Evolutionary conservation across 257 asterid species (phyloP).

Genomic region (Jasminum sambac): DNA sequence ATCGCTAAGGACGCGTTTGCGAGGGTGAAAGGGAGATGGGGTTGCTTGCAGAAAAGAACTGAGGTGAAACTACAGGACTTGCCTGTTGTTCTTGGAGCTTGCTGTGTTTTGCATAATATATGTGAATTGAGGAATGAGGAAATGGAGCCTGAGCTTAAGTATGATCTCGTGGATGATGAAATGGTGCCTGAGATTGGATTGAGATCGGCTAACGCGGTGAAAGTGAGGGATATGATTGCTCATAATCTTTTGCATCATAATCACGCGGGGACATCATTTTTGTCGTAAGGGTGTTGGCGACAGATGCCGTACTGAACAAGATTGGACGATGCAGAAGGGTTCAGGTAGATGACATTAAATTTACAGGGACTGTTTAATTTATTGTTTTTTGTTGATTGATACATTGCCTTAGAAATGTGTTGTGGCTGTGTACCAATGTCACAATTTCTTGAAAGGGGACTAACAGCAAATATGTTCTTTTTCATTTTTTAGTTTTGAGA

Average conservation of each 20-base stretch:
- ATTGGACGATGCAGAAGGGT: not conserved
- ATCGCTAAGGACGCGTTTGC: constrained; percentile 64
- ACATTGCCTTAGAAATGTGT: not conserved
- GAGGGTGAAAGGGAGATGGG: constrained; percentile 81
- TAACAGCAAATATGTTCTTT: constrained; percentile 8
- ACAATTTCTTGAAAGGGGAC: too few species aligned
- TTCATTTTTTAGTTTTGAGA: constrained; percentile 4
- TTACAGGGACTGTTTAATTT: not conserved
- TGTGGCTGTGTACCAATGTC: constrained; percentile 3
- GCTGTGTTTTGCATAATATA: constrained; percentile 90
- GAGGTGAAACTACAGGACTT: constrained; percentile 88
- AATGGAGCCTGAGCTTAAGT: constrained; percentile 45
- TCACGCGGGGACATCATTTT: constrained; percentile 85
- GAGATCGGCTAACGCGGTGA: constrained; percentile 65
- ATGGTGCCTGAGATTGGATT: constrained; percentile 71
- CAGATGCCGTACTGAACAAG: not conserved
- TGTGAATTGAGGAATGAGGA: constrained; percentile 77
- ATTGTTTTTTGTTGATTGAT: not conserved
- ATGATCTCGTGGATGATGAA: constrained; percentile 80
- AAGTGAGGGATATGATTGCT: constrained; percentile 76
- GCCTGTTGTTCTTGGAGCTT: constrained; percentile 90
- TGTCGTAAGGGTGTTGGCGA: constrained; percentile 32
- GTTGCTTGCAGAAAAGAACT: constrained; percentile 81
- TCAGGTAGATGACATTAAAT: not conserved
- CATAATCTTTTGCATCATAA: constrained; percentile 86